These are phyloP conservation scores for Carex myosuroides DNA, from an alignment of 176 grass and related monocot species.

Conservation along the genomic window DNA sequence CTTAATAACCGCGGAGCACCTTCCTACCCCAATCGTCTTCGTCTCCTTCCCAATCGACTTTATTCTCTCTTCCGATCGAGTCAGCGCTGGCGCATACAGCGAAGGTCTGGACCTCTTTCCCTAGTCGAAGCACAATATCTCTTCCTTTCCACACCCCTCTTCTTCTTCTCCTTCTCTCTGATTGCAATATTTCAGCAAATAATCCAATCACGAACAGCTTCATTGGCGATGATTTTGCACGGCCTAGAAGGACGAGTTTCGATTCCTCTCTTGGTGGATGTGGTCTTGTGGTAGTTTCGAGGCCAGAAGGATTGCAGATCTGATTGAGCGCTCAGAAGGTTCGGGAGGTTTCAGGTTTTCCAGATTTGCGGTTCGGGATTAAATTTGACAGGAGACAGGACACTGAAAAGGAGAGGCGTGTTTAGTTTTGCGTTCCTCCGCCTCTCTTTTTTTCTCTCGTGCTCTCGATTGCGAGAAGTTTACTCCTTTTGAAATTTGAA, in stretches of 20 bases:
- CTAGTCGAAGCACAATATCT: not conserved
- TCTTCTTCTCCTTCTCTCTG: not conserved
- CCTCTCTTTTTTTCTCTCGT: not conserved
- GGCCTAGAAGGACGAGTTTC: not conserved
- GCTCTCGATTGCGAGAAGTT: not conserved
- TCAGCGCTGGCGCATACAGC: not conserved
- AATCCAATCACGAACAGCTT: not conserved
- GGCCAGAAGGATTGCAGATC: not conserved
- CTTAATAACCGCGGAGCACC: not conserved
- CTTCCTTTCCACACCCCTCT: not conserved
- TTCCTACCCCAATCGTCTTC: not conserved
- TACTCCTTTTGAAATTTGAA: not conserved
- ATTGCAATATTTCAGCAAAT: not conserved
- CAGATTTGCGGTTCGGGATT: not conserved
- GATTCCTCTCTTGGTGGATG: not conserved
- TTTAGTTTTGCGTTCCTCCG: not conserved
- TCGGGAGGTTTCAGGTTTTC: not conserved
- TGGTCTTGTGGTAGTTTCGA: not conserved
- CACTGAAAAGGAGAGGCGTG: not conserved
- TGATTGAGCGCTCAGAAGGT: not conserved
- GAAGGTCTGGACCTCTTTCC: not conserved
- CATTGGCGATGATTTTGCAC: not conserved
- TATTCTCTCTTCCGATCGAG: not conserved
- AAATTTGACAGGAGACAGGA: not conserved
- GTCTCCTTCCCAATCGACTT: not conserved